Base-by-base conservation (phyloP, 495 filamentous ascomycete species). In the Podospora pseudocomata region DNA sequence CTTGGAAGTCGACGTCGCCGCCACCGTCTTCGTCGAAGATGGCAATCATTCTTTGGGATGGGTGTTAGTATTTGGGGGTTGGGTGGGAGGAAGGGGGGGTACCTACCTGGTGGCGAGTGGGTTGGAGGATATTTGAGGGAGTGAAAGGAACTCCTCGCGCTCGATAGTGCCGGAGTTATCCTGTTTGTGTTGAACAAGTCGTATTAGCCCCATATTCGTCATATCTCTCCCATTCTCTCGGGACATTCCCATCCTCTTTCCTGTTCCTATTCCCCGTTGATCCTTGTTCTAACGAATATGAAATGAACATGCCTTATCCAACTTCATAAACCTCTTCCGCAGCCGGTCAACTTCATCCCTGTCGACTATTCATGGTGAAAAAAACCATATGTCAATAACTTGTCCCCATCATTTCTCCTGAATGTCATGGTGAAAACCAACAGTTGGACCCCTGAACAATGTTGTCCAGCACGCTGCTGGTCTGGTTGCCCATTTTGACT, bases 1-100 rank as follows among this genome's bases (percentile, higher is more conserved):
- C 95, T 75, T 98, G 92, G 83, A 99, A 99, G 80, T 99, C 95
- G 73, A 99, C 95, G 72, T 96, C 92, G 71, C 95, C 95, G 70
- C 95, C 94, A 70, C 95, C 95, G 79, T 99, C 95, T 80, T 99
- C 95, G 78, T 99, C 95, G 79, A 99, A 98, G 73, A 99, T 99
- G 13, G 96, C 95, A 74, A 99, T 99, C 93, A 99, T 96, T 79
- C 92, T 94, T 94, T 15, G 7, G 18, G 27, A 5, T 54, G 39
- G 19, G 3, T 23, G 23, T 60, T 18, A 49, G 57, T 23, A 53
- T 34, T 60, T 6, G 4, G 3, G 16, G 20, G 20, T 49, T 32
- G 26, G 9, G n/a, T 19, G 28, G 28, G 54, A 9, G 9, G 15
- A 28, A 16, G 13, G 4, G 1, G 28, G 26, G 23, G 27, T 65